Percentiles rank a stretch among this genome's conserved stretches.
Evolutionary conservation across 2,329 filamentous ascomycete species (phyloP).

Genomic region (Xylaria sp.): DNA sequence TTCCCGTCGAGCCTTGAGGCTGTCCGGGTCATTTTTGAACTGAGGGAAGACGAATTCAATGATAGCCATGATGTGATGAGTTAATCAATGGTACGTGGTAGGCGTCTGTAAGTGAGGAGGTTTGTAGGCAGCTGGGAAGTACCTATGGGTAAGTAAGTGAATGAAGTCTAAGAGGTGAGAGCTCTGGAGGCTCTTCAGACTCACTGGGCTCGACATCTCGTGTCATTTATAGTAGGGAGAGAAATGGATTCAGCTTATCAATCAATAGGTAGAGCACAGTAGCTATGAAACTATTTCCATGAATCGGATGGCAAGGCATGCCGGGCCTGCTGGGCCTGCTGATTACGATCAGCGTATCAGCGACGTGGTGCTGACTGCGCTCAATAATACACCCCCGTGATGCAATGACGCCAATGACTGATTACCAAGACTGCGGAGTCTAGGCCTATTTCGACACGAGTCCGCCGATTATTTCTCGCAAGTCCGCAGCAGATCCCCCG

Average conservation of each 20-base stretch:
- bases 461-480: neutral
- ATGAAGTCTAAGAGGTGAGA: neutral
- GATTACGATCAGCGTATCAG: no score
- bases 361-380: neutral
- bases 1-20: constrained; percentile 1
- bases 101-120: neutral
- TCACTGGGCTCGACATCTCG: neutral
- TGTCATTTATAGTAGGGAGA: neutral
- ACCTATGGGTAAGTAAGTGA: no score
- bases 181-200: neutral
- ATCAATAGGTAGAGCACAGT: no score
- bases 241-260: no score
- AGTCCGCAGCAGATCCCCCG: no score
- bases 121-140: no score
- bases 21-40: constrained; percentile 18
- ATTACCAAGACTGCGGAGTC: constrained; percentile 8
- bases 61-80: constrained; percentile 17
- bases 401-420: neutral
- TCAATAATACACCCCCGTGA: neutral
- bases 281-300: no score
- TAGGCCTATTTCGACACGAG: constrained; percentile 5
- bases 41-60: constrained; percentile 21
- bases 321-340: no score
- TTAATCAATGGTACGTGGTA: neutral
- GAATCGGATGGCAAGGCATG: no score